A percentile compares a stretch with the other conserved stretches of the same genome.
phyloP scores from a whole-genome alignment of 2,329 filamentous ascomycete genomes.

The Aureobasidium lini region DNA sequence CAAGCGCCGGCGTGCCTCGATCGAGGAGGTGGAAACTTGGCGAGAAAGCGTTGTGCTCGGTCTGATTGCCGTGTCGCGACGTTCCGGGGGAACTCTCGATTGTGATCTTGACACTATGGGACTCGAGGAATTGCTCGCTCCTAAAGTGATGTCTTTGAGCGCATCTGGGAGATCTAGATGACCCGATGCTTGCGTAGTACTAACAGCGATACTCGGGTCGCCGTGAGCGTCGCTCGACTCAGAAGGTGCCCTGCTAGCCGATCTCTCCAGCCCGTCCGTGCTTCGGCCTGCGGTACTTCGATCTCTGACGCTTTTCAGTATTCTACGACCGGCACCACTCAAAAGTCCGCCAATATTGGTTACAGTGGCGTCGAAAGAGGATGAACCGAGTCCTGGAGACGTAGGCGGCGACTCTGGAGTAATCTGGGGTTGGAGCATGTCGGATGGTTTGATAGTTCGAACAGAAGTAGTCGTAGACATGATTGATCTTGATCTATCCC shows the following conservation, averaged over 20 bases:
- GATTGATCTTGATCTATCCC: constrained; percentile 35
- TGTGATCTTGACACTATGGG: constrained; percentile 20
- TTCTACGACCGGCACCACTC: constrained; percentile 37
- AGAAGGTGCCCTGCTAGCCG: constrained; percentile 56
- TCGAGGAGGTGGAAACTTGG: constrained; percentile 18
- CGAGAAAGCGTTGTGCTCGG: constrained; percentile 18
- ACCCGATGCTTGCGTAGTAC: constrained; percentile 55
- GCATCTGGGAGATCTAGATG: constrained; percentile 45
- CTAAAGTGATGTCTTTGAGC: constrained; percentile 34
- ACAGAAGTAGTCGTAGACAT: constrained; percentile 36
- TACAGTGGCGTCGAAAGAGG: constrained; percentile 36
- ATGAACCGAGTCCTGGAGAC: constrained; percentile 38
- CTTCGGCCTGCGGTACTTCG: constrained; percentile 38
- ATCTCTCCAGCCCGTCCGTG: constrained; percentile 47
- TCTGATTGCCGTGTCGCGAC: constrained; percentile 18
- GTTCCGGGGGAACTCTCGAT: constrained; percentile 15
- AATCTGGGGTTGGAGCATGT: constrained; percentile 23
- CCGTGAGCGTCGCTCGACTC: constrained; percentile 56
- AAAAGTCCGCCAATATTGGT: constrained; percentile 39
- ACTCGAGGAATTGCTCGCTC: constrained; percentile 25
- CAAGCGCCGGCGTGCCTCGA: constrained; percentile 18
- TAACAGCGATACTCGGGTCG: constrained; percentile 56
- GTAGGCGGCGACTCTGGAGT: constrained; percentile 29
- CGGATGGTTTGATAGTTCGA: constrained; percentile 38
- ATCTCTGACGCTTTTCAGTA: constrained; percentile 41